phyloP scores from a whole-genome alignment of 164 flowering plant species.

The Pachysandra terminalis region DNA sequence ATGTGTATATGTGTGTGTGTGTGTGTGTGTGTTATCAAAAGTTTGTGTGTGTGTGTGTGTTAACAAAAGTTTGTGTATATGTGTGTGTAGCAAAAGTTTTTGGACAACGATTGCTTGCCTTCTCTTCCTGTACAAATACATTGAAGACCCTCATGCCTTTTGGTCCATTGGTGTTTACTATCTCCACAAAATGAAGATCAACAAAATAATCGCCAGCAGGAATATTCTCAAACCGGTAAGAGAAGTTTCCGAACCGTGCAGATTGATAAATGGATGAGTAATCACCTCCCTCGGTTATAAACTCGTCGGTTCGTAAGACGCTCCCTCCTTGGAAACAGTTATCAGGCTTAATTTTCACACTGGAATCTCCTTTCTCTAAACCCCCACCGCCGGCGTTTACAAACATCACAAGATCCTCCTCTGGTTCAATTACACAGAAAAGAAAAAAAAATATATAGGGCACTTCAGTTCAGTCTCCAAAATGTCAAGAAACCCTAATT shows the following conservation, averaged over 20 bases:
- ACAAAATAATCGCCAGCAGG: constrained; percentile 60
- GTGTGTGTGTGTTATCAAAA: too few relatives aligned
- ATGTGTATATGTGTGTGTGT: too few relatives aligned
- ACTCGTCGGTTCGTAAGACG: constrained; percentile 54
- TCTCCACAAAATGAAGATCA: constrained; percentile 84
- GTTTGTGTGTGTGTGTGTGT: too few relatives aligned
- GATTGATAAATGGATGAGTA: constrained; percentile 58
- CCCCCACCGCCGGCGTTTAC: constrained; percentile 65
- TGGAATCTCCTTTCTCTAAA: constrained; percentile 21
- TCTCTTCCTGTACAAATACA: constrained; percentile 74
- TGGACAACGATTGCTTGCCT: constrained; percentile 42
- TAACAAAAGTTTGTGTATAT: too few relatives aligned
- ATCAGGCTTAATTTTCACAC: constrained; percentile 32
- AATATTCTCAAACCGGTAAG: constrained; percentile 48
- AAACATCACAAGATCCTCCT: constrained; percentile 51
- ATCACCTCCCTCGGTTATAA: constrained; percentile 50
- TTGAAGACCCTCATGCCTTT: constrained; percentile 80
- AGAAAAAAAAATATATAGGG: background rate
- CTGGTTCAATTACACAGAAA: constrained; percentile 27
- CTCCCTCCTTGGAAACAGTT: constrained; percentile 61
- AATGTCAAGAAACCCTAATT: constrained; percentile 2
- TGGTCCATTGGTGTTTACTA: constrained; percentile 68
- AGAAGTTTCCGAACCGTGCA: constrained; percentile 62
- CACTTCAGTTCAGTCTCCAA: background rate
- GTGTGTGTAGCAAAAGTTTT: constrained; percentile 4